A percentile compares a stretch with the other conserved stretches of the same genome.
These are phyloP conservation scores for Psilocybe subaeruginosa DNA, from an alignment of 768 basidiomycete species.

Conservation along the genomic window DNA sequence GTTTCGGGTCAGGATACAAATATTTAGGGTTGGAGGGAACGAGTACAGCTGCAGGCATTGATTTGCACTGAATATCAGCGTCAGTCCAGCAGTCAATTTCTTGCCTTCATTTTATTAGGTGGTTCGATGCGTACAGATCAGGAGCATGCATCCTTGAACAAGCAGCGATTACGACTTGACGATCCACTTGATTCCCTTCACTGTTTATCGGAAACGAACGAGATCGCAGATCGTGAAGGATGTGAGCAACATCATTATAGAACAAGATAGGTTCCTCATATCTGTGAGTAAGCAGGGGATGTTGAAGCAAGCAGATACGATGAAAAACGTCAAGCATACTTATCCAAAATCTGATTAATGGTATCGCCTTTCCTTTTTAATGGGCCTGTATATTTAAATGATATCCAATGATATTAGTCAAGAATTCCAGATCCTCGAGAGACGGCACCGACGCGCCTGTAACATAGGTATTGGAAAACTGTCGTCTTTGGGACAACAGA, in stretches of 20 bases:
- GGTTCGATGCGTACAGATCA: conserved; percentile 53
- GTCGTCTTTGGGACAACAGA: no score
- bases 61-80: conserved; percentile 54
- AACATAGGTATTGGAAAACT: conserved; percentile 42
- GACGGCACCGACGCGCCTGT: conserved; percentile 38
- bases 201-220: conserved; percentile 28
- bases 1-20: conserved; percentile 31
- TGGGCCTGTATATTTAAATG: conserved; percentile 41
- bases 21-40: conserved; percentile 44
- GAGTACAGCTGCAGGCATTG: conserved; percentile 66
- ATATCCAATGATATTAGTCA: background rate
- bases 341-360: conserved; percentile 55
- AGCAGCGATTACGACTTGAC: conserved; percentile 54
- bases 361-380: conserved; percentile 49
- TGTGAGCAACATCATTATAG: conserved; percentile 76
- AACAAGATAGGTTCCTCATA: conserved; percentile 63
- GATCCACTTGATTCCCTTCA: conserved; percentile 27
- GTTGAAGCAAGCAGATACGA: background rate
- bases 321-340: conserved; percentile 25
- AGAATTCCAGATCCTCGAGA: background rate
- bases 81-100: background rate
- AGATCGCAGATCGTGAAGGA: conserved; percentile 60
- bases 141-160: conserved; percentile 76
- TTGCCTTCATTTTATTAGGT: background rate
- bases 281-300: conserved; percentile 33